Conservation (phyloP, 352 stramenopile genomes). For the Pythium guiyangense region DNA sequence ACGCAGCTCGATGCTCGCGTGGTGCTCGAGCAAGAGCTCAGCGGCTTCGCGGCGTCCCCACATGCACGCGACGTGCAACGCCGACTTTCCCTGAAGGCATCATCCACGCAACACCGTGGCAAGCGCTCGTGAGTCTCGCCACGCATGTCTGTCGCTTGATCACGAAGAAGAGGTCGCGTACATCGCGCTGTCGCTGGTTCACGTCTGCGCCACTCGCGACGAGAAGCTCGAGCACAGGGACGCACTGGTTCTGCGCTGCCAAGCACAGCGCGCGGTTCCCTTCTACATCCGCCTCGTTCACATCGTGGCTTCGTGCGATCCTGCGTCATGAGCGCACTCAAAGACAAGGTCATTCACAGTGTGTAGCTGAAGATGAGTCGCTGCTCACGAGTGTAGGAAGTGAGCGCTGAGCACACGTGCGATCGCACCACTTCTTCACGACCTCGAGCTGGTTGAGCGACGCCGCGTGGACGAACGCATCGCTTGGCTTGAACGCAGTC, state of each 20-base stretch:
- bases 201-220: constrained; percentile 35
- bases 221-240: constrained; percentile 52
- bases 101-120: not conserved
- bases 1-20: constrained; percentile 21
- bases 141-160: not conserved
- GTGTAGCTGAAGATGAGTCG: too few species aligned
- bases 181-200: constrained; percentile 34
- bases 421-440: constrained; percentile 41
- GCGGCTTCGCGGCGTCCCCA: constrained; percentile 46
- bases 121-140: not conserved
- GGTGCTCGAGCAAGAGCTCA: constrained; percentile 28
- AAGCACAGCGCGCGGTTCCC: constrained; percentile 39
- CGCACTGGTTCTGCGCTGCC: constrained; percentile 55
- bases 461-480: constrained; percentile 64
- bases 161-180: constrained; percentile 4
- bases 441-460: constrained; percentile 65
- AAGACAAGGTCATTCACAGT: too few species aligned
- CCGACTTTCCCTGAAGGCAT: constrained; percentile 33
- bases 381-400: too few species aligned
- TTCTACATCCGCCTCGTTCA: constrained; percentile 48
- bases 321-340: constrained; percentile 9
- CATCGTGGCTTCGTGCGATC: constrained; percentile 40
- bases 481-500: constrained; percentile 28
- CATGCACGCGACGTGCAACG: constrained; percentile 47
- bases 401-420: too few species aligned